Percentiles rank a stretch among this genome's conserved stretches.
Conservation (phyloP, 805 yeast species). For the Schwanniomyces pseudopolymorphus region DNA sequence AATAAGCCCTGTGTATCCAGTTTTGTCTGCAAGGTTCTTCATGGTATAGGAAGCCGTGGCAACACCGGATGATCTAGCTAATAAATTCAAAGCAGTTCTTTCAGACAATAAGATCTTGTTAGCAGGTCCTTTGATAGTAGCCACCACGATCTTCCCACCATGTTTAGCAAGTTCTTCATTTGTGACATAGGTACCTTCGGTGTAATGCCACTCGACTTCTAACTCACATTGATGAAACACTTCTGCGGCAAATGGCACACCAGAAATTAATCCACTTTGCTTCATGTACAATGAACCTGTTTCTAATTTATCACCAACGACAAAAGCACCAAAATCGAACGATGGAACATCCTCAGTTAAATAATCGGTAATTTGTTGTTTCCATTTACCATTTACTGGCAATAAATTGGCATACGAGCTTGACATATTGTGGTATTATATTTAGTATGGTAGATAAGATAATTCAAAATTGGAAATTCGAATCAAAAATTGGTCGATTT, state of each 20-base stretch:
- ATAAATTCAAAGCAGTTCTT: constrained; percentile 77
- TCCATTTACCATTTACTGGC: constrained; percentile 82
- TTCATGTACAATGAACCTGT: constrained; percentile 81
- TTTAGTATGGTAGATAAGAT: constrained; percentile 1
- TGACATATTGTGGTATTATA: constrained; percentile 10
- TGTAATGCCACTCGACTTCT: constrained; percentile 65
- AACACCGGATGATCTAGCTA: constrained; percentile 83
- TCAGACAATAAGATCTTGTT: constrained; percentile 79
- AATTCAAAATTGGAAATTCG: not conserved
- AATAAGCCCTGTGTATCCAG: constrained; percentile 77
- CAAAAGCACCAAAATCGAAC: constrained; percentile 92
- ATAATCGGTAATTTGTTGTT: constrained; percentile 70
- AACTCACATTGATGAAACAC: constrained; percentile 76
- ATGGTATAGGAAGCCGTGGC: constrained; percentile 72
- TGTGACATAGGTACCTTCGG: constrained; percentile 60
- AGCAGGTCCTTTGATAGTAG: constrained; percentile 77
- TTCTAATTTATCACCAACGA: constrained; percentile 76
- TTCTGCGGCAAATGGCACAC: constrained; percentile 87
- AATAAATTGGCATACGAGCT: constrained; percentile 50
- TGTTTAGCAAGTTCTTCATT: constrained; percentile 45
- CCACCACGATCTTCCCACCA: constrained; percentile 64
- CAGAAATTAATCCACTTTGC: constrained; percentile 75
- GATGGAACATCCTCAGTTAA: constrained; percentile 88
- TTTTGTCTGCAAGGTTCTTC: constrained; percentile 56
- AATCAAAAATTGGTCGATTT: not conserved